Percentiles rank a stretch among this genome's conserved stretches.
These are phyloP conservation scores for Rhynchospora pubera DNA, from an alignment of 176 grass and related monocot species.

Conservation along the genomic window DNA sequence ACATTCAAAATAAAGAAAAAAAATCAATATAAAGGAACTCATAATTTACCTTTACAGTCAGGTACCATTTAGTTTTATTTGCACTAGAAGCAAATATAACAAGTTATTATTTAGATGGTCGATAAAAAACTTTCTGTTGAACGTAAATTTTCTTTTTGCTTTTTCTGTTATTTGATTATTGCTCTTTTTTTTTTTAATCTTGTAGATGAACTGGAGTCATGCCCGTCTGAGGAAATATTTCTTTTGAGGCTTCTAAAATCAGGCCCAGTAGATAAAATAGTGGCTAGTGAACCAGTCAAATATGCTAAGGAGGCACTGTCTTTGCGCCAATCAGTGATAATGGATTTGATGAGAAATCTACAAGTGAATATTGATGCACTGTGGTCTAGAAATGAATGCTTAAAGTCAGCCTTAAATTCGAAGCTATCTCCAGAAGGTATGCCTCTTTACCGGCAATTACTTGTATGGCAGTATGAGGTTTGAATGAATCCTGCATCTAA, in stretches of 20 bases:
- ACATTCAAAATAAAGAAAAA: background rate
- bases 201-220: constrained; percentile 52
- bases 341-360: constrained; percentile 71
- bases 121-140: background rate
- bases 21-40: background rate
- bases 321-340: constrained; percentile 50
- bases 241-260: constrained; percentile 61
- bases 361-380: constrained; percentile 52
- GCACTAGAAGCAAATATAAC: background rate
- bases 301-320: constrained; percentile 62
- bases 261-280: constrained; percentile 24
- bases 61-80: constrained; percentile 18
- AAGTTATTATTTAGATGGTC: constrained; percentile 8
- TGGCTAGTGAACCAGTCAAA: constrained; percentile 29
- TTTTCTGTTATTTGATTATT: constrained; percentile 26
- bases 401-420: constrained; percentile 47
- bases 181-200: constrained; percentile 26
- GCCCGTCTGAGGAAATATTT: constrained; percentile 77
- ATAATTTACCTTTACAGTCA: background rate
- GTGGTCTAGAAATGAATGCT: constrained; percentile 58
- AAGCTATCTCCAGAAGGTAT: constrained; percentile 68
- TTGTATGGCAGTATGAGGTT: background rate
- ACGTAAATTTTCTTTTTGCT: background rate
- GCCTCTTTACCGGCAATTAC: background rate
- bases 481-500: background rate